Evolutionary conservation across 768 basidiomycete genomes (phyloP).

Genomic region (Strobilomyces echinocephalus): DNA sequence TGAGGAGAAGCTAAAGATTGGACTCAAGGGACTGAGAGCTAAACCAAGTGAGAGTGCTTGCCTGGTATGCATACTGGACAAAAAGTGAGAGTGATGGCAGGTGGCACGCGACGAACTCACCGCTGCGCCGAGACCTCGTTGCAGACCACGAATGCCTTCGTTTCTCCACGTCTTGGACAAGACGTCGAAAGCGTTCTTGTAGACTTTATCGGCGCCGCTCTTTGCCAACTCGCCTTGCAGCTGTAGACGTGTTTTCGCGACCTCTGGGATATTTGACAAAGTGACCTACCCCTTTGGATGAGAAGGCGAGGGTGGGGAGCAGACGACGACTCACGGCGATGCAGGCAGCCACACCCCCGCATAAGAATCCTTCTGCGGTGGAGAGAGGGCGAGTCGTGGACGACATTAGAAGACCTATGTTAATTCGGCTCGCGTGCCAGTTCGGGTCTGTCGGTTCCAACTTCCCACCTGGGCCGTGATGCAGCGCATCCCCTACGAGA

Average conservation of each 20-base stretch:
- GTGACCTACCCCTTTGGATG: conserved; percentile 52
- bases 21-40: conserved; percentile 2
- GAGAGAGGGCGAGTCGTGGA: conserved; percentile 40
- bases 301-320: conserved; percentile 5
- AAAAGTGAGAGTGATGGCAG: conserved; percentile 6
- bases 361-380: conserved; percentile 77
- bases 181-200: conserved; percentile 86
- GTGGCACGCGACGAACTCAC: conserved; percentile 40
- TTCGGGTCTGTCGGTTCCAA: conserved; percentile 1
- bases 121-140: conserved; percentile 87
- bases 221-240: conserved; percentile 93
- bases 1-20: conserved; percentile 69
- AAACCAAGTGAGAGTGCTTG: conserved; percentile 32
- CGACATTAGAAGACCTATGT: conserved; percentile 15
- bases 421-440: not conserved
- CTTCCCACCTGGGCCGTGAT: no score
- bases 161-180: conserved; percentile 82
- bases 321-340: conserved; percentile 57
- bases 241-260: conserved; percentile 90
- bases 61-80: conserved; percentile 84
- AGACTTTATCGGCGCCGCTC: conserved; percentile 65
- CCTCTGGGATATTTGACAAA: conserved; percentile 70
- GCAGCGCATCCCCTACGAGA: no score
- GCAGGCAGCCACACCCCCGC: conserved; percentile 88
- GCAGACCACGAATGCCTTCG: conserved; percentile 88